These are phyloP conservation scores for Boletus insuetus DNA, from an alignment of 768 basidiomycete species.

Conservation along the genomic window DNA sequence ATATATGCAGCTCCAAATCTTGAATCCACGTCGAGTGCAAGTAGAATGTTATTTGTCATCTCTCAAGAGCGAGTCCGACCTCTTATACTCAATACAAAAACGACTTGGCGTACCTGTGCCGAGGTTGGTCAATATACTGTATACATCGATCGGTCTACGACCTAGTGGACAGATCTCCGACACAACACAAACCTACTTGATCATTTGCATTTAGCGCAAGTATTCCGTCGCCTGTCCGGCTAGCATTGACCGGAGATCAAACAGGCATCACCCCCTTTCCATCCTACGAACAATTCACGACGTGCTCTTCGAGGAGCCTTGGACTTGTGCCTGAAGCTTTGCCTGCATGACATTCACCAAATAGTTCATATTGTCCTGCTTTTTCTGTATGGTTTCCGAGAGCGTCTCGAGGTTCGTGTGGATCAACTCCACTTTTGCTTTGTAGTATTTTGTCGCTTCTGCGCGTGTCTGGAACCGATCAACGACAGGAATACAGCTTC, in stretches of 20 bases:
- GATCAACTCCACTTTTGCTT: constrained; percentile 77
- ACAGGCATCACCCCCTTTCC: too few species aligned
- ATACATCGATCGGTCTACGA: too few species aligned
- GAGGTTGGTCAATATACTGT: too few species aligned
- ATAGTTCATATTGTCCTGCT: constrained; percentile 71
- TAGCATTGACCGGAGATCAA: not conserved
- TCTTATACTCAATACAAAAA: too few species aligned
- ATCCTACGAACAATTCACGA: constrained; percentile 10
- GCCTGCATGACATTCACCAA: constrained; percentile 57
- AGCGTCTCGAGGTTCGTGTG: constrained; percentile 79
- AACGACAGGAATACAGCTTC: not conserved
- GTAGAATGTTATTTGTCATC: too few species aligned
- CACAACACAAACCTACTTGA: too few species aligned
- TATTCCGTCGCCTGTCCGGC: not conserved
- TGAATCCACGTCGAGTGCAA: too few species aligned
- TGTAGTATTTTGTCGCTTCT: constrained; percentile 82
- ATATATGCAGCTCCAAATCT: too few species aligned
- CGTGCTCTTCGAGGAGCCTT: constrained; percentile 19
- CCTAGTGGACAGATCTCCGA: too few species aligned
- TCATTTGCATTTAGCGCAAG: too few species aligned
- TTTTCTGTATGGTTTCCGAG: constrained; percentile 87
- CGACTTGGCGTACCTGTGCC: too few species aligned
- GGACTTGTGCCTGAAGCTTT: constrained; percentile 40
- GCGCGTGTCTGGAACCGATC: constrained; percentile 58
- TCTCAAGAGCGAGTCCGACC: too few species aligned